These are phyloP conservation scores for Zygosaccharomyces pseudobailii DNA, from an alignment of 1,139 yeast genomes.

Conservation along the genomic window DNA sequence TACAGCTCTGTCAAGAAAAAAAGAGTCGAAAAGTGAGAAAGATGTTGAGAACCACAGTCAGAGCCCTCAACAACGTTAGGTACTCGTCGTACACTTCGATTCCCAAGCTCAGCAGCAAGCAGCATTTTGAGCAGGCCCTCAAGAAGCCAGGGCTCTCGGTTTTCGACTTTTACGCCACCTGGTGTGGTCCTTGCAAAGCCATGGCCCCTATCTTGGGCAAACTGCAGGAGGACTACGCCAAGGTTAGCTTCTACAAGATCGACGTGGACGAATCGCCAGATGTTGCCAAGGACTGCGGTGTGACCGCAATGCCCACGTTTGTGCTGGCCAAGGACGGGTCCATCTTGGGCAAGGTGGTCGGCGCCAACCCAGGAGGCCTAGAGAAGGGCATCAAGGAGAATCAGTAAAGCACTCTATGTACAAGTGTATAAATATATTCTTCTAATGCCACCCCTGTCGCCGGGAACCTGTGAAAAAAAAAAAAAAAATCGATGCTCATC, in stretches of 20 bases:
- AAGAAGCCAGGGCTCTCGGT: slow-evolving; percentile 52
- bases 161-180: slow-evolving; percentile 80
- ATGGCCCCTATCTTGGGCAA: slow-evolving; percentile 75
- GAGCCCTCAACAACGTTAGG: slow-evolving; percentile 2
- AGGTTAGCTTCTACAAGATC: slow-evolving; percentile 68
- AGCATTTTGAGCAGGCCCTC: slow-evolving; percentile 45
- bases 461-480: too few relatives aligned
- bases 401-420: neutral
- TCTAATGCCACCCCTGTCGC: neutral
- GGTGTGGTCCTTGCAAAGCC: slow-evolving; percentile 95
- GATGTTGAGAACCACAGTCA: slow-evolving; percentile 1
- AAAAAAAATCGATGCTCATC: neutral
- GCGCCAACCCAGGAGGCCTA: slow-evolving; percentile 62
- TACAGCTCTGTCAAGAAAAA: neutral
- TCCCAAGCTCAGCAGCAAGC: slow-evolving; percentile 20
- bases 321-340: slow-evolving; percentile 66
- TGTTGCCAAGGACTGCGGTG: slow-evolving; percentile 62
- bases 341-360: slow-evolving; percentile 59
- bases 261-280: slow-evolving; percentile 72
- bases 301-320: slow-evolving; percentile 88
- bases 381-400: slow-evolving; percentile 38
- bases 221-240: slow-evolving; percentile 43
- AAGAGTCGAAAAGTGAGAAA: neutral
- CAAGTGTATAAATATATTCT: neutral
- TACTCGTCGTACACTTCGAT: slow-evolving; percentile 11